Conservation (phyloP, 331 rosid genomes). For the Ulmus americana region DNA sequence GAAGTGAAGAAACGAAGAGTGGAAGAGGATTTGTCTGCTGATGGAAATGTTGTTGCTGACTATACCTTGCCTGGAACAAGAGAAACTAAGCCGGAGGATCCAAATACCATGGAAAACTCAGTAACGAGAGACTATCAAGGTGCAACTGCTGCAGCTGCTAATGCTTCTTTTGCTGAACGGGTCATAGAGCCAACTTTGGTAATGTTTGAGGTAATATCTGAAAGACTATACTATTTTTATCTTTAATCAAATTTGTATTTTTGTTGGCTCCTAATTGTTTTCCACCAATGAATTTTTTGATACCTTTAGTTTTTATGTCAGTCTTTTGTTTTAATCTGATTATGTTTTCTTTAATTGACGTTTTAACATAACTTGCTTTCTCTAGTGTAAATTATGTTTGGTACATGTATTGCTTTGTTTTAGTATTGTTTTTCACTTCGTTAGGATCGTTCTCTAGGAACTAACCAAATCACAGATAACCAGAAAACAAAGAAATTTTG, state of each 20-base stretch:
- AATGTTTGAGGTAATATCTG: conserved; percentile 73
- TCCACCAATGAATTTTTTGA: neutral
- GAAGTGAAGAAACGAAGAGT: conserved; percentile 61
- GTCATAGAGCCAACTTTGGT: conserved; percentile 90
- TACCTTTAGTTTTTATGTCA: neutral
- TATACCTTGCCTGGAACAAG: conserved; percentile 40
- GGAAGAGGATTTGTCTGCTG: conserved; percentile 48
- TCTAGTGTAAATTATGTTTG: neutral
- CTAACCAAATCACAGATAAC: too few relatives aligned
- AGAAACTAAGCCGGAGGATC: conserved; percentile 51
- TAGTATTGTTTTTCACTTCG: too few relatives aligned
- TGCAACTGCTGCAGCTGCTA: conserved; percentile 49
- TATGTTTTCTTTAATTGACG: neutral
- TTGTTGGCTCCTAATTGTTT: neutral
- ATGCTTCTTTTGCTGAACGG: conserved; percentile 79
- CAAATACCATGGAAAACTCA: conserved; percentile 43
- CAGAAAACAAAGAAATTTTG: too few relatives aligned
- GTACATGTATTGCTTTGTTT: too few relatives aligned
- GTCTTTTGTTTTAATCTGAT: neutral
- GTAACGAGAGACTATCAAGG: conserved; percentile 53
- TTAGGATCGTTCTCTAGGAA: too few relatives aligned
- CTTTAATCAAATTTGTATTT: neutral
- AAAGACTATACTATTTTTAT: conserved; percentile 2
- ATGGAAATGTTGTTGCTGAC: conserved; percentile 52
- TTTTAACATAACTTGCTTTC: neutral